Conservation (phyloP, 2,329 filamentous ascomycete species). For the Botrytis elliptica region DNA sequence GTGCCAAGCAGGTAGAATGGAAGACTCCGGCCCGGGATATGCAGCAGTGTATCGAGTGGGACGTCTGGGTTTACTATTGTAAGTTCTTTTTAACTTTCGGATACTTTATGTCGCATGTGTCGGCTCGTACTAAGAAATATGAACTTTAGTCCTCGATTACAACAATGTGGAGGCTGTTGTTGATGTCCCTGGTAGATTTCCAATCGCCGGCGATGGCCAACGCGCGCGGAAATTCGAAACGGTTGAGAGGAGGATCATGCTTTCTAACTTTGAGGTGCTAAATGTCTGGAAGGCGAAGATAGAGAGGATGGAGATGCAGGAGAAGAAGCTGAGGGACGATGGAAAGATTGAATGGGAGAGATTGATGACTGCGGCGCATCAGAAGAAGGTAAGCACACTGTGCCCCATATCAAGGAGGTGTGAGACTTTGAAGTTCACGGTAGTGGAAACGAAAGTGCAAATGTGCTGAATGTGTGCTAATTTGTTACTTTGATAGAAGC, state of each 20-base stretch:
- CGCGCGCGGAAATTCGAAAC: neutral
- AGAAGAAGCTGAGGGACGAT: neutral
- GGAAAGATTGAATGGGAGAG: accelerated
- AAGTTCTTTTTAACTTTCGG: neutral
- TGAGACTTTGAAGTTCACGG: neutral
- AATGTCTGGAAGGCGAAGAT: neutral
- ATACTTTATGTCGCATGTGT: too few relatives aligned
- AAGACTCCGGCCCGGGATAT: neutral
- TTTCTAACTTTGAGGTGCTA: neutral
- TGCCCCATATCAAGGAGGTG: neutral
- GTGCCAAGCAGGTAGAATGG: neutral
- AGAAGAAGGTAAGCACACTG: neutral
- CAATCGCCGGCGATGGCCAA: neutral
- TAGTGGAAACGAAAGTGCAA: neutral
- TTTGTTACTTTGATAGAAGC: neutral
- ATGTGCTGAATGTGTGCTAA: neutral
- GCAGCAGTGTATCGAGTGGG: neutral
- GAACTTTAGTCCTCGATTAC: neutral
- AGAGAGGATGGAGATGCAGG: neutral
- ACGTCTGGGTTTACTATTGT: neutral
- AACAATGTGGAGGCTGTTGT: neutral
- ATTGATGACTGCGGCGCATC: accelerated
- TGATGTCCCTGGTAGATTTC: neutral
- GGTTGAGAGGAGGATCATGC: neutral
- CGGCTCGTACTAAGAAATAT: neutral